A percentile compares a stretch with the other conserved stretches of the same genome.
phyloP scores from a whole-genome alignment of 2,329 filamentous ascomycete species.

The Ophiostoma pallidulum region DNA sequence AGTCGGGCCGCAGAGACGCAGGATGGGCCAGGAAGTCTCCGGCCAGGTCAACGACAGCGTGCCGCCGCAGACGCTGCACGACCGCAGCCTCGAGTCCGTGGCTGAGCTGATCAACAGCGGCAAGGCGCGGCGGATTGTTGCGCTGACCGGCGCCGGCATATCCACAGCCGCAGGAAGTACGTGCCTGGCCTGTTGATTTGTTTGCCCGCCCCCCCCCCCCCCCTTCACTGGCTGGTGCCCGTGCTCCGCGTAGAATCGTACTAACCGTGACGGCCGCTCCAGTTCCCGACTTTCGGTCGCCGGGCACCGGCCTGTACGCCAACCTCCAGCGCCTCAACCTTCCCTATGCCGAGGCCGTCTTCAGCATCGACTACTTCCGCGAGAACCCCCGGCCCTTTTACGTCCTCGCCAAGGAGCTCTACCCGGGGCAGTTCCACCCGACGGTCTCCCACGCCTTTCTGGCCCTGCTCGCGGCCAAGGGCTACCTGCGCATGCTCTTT shows the following conservation, averaged over 20 bases:
- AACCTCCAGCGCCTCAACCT: slow-evolving; percentile 81
- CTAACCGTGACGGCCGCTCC: slow-evolving; percentile 19
- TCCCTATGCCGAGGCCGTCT: slow-evolving; percentile 84
- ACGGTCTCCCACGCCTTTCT: slow-evolving; percentile 90
- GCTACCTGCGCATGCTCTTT: slow-evolving; percentile 73
- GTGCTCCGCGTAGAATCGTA: no score
- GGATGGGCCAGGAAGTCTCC: slow-evolving; percentile 83
- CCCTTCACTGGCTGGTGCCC: no score
- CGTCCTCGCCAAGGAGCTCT: slow-evolving; percentile 80
- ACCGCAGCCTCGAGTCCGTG: slow-evolving; percentile 61
- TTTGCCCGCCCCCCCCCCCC: no score
- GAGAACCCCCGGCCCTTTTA: slow-evolving; percentile 84
- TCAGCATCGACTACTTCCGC: slow-evolving; percentile 85
- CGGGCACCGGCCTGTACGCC: slow-evolving; percentile 85
- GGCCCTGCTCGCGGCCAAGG: slow-evolving; percentile 68
- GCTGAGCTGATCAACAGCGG: slow-evolving; percentile 72
- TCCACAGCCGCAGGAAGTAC: slow-evolving; percentile 60
- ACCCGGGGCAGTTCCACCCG: slow-evolving; percentile 79
- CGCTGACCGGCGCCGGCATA: slow-evolving; percentile 87
- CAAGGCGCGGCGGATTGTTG: slow-evolving; percentile 60
- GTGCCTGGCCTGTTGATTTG: slow-evolving; percentile 18
- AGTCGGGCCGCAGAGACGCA: slow-evolving; percentile 23
- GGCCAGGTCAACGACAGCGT: slow-evolving; percentile 54
- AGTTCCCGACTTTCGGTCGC: slow-evolving; percentile 92
- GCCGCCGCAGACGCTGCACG: slow-evolving; percentile 54